These are phyloP conservation scores for Diversispora epigaea DNA, from an alignment of 192 early-diverging fungal species.

Conservation along the genomic window DNA sequence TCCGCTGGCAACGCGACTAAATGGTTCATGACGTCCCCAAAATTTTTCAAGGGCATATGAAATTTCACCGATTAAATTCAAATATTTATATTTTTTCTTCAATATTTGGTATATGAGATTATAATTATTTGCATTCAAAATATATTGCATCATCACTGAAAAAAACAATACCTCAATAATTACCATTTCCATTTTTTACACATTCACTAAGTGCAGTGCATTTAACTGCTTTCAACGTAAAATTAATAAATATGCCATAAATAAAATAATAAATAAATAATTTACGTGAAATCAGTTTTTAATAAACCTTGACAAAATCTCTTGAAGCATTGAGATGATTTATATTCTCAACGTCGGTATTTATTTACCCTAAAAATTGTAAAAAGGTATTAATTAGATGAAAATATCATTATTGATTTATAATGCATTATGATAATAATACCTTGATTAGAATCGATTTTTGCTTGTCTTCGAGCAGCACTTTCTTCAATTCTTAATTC, in stretches of 20 bases:
- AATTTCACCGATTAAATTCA: constrained; percentile 75
- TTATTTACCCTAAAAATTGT: constrained; percentile 91
- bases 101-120: not conserved
- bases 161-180: constrained; percentile 58
- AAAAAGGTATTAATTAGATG: not conserved
- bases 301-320: constrained; percentile 49
- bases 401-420: not conserved
- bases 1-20: constrained; percentile 78
- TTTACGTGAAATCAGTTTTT: not conserved
- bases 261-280: too few species aligned
- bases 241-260: not conserved
- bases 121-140: not conserved
- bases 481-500: constrained; percentile 86
- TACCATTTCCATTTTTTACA: constrained; percentile 64
- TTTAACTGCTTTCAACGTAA: constrained; percentile 54
- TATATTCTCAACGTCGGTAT: constrained; percentile 69
- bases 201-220: constrained; percentile 68
- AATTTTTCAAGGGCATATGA: constrained; percentile 77
- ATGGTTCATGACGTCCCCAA: constrained; percentile 81
- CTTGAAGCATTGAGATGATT: constrained; percentile 54
- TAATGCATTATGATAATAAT: not conserved
- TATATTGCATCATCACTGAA: too few species aligned
- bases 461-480: constrained; percentile 83
- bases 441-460: constrained; percentile 87
- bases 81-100: not conserved